phyloP scores from a whole-genome alignment of 352 stramenopile species.

The Phytophthora niederhauseri region DNA sequence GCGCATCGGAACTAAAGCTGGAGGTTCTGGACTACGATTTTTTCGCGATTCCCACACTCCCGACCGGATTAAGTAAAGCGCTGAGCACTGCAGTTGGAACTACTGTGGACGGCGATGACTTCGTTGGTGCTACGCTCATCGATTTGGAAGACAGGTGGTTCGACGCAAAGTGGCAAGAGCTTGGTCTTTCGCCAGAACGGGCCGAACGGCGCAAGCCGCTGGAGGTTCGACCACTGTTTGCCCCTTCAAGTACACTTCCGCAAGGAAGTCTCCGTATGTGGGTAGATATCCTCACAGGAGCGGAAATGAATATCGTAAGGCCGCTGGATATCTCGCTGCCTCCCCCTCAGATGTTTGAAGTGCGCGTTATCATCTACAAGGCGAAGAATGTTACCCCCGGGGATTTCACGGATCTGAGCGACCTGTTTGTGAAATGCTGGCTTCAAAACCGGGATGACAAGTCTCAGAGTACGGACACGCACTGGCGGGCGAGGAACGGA shows the following conservation, averaged over 20 bases:
- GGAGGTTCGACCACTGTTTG: conserved; percentile 68
- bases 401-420: conserved; percentile 87
- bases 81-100: conserved; percentile 51
- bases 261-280: conserved; percentile 83
- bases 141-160: conserved; percentile 95
- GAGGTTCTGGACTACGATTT: conserved; percentile 81
- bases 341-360: conserved; percentile 78
- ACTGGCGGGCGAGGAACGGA: conserved; percentile 90
- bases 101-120: conserved; percentile 77
- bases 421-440: conserved; percentile 92
- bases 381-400: conserved; percentile 87
- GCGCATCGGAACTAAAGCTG: conserved; percentile 68
- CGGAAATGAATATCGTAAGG: conserved; percentile 70
- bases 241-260: conserved; percentile 70
- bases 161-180: conserved; percentile 80
- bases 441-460: conserved; percentile 80
- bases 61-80: conserved; percentile 56
- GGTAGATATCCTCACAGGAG: conserved; percentile 89
- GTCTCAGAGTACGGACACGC: conserved; percentile 87
- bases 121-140: conserved; percentile 93
- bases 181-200: conserved; percentile 47
- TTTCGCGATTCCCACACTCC: conserved; percentile 64
- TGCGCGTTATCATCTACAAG: conserved; percentile 94
- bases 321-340: conserved; percentile 86
- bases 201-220: conserved; percentile 60